These are phyloP conservation scores for Arachnomyces sp. DNA, from an alignment of 2,329 filamentous ascomycete species.

Conservation along the genomic window DNA sequence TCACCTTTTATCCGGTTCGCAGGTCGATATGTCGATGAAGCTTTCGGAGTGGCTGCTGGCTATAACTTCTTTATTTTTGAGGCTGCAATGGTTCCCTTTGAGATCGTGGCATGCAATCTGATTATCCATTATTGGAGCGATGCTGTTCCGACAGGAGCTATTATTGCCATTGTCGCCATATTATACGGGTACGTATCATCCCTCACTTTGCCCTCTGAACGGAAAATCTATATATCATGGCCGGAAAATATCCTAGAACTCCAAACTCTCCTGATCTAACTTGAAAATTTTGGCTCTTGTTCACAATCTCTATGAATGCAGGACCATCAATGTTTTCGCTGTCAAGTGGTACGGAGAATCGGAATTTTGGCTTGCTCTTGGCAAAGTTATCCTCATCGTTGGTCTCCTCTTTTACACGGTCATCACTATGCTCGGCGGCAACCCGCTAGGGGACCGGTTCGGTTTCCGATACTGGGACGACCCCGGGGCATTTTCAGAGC, in stretches of 20 bases:
- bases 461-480: slow-evolving; percentile 63
- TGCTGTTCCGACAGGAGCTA: slow-evolving; percentile 37
- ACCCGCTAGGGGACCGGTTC: slow-evolving; percentile 62
- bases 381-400: slow-evolving; percentile 65
- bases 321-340: slow-evolving; percentile 60
- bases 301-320: slow-evolving; percentile 14
- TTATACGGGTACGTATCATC: slow-evolving; percentile 37
- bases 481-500: slow-evolving; percentile 63
- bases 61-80: slow-evolving; percentile 49
- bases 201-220: background rate
- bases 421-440: slow-evolving; percentile 74
- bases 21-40: slow-evolving; percentile 42
- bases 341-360: slow-evolving; percentile 70
- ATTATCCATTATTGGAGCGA: slow-evolving; percentile 46
- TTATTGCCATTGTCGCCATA: slow-evolving; percentile 40
- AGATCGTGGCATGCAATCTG: slow-evolving; percentile 44
- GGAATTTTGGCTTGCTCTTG: slow-evolving; percentile 66
- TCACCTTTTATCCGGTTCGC: slow-evolving; percentile 41
- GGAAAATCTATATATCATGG: background rate
- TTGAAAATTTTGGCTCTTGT: background rate
- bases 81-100: slow-evolving; percentile 45
- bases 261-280: background rate
- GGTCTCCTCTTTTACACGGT: slow-evolving; percentile 71
- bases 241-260: background rate
- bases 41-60: slow-evolving; percentile 40